These are phyloP conservation scores for Niebla homalea DNA, from an alignment of 495 filamentous ascomycete genomes.

Conservation along the genomic window DNA sequence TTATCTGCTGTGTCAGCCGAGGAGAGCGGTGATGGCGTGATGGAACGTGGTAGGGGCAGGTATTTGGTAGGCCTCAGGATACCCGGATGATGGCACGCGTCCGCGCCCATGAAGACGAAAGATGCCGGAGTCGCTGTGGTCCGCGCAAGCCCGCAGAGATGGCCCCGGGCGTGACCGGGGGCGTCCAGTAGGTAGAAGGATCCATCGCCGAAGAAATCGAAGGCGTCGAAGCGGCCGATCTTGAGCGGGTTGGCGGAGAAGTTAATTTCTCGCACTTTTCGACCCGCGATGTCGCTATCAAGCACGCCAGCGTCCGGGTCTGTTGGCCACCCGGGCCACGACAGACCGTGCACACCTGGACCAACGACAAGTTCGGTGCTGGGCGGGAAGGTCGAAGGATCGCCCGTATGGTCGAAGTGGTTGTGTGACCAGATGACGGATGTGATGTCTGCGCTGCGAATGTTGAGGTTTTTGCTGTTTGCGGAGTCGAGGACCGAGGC, in stretches of 20 bases:
- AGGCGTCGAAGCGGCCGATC: constrained; percentile 36
- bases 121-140: constrained; percentile 15
- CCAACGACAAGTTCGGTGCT: constrained; percentile 23
- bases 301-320: constrained; percentile 11
- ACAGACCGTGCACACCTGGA: constrained; percentile 21
- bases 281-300: constrained; percentile 26
- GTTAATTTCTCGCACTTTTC: constrained; percentile 27
- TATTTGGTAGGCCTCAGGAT: constrained; percentile 34
- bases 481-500: constrained; percentile 34
- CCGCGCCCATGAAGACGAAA: constrained; percentile 16
- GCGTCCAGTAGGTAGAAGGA: constrained; percentile 31
- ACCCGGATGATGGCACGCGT: constrained; percentile 27
- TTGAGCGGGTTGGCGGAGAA: constrained; percentile 23
- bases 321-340: constrained; percentile 22
- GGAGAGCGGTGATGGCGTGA: constrained; percentile 21
- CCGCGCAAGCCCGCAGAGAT: constrained; percentile 29
- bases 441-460: not conserved
- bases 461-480: constrained; percentile 28
- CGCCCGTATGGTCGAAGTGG: constrained; percentile 36
- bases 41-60: constrained; percentile 31
- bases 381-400: constrained; percentile 20
- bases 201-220: constrained; percentile 41
- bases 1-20: not conserved
- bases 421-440: constrained; percentile 26
- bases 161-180: constrained; percentile 34